These are phyloP conservation scores for cucumber (Cucumis sativus) DNA, from an alignment of 306 rosid species.

Conservation along the genomic window Cucumber_9930_V3 NC_026660.2:6676001-6676500, in stretches of 20 bases:
- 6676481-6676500: neutral
- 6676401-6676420: neutral
- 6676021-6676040: neutral
- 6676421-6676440: neutral
- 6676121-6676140: constrained; percentile 33
- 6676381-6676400: neutral
- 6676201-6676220: constrained; percentile 87
- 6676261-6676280: constrained; percentile 98
- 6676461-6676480: neutral
- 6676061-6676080: neutral
- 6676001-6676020: neutral
- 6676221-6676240: constrained; percentile 99
- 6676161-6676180: constrained; percentile 56
- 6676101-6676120: constrained; percentile 34
- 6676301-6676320: constrained; percentile 83
- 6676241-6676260: constrained; percentile 86
- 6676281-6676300: constrained; percentile 92
- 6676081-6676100: constrained; percentile 12
- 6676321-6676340: constrained; percentile 83
- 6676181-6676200: constrained; percentile 69
- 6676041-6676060: neutral
- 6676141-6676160: constrained; percentile 45
- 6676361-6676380: neutral
- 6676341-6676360: neutral
- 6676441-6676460: neutral